A percentile compares a stretch with the other conserved stretches of the same genome.
phyloP scores from a whole-genome alignment of 2,329 filamentous ascomycete genomes.

The Epichloe gansuensis region DNA sequence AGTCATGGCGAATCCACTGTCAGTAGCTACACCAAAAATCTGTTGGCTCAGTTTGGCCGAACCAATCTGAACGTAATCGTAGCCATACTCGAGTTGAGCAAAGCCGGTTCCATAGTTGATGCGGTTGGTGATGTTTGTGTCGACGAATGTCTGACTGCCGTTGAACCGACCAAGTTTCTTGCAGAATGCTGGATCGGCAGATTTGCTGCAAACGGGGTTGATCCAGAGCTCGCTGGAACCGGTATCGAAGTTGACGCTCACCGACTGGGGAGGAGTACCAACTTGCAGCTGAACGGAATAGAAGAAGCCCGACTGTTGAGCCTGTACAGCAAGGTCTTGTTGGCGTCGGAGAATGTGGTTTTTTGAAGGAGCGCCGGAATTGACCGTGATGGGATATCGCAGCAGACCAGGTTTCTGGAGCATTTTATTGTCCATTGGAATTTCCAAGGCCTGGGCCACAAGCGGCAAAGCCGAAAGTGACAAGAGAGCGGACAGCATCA shows the following conservation, averaged over 20 bases:
- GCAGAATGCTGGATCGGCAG: slow-evolving; percentile 17
- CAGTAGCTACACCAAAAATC: slow-evolving; percentile 23
- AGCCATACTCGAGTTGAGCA: slow-evolving; percentile 20
- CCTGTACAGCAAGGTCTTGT: slow-evolving; percentile 12
- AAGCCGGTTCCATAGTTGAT: slow-evolving; percentile 21
- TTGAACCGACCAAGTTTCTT: slow-evolving; percentile 17
- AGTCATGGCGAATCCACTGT: slow-evolving; percentile 15
- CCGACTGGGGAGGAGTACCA: slow-evolving; percentile 24
- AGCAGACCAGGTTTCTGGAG: slow-evolving; percentile 15
- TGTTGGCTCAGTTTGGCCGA: slow-evolving; percentile 21
- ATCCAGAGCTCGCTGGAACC: slow-evolving; percentile 30
- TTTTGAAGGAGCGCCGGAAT: slow-evolving; percentile 16
- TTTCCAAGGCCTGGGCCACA: slow-evolving; percentile 11
- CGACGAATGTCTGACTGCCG: slow-evolving; percentile 16
- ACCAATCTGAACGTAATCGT: slow-evolving; percentile 21
- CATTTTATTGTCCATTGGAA: slow-evolving; percentile 12
- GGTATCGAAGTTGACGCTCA: slow-evolving; percentile 29
- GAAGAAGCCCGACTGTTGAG: slow-evolving; percentile 20
- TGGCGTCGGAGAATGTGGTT: slow-evolving; percentile 18
- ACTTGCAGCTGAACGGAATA: slow-evolving; percentile 26
- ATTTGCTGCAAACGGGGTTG: slow-evolving; percentile 25
- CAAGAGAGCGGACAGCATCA: slow-evolving; percentile 20
- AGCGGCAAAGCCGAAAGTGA: slow-evolving; percentile 17
- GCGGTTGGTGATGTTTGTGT: slow-evolving; percentile 14
- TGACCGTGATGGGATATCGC: slow-evolving; percentile 17